Base-by-base conservation (phyloP, 495 filamentous ascomycete genomes). In the Aspergillus incahuasiensis region DNA sequence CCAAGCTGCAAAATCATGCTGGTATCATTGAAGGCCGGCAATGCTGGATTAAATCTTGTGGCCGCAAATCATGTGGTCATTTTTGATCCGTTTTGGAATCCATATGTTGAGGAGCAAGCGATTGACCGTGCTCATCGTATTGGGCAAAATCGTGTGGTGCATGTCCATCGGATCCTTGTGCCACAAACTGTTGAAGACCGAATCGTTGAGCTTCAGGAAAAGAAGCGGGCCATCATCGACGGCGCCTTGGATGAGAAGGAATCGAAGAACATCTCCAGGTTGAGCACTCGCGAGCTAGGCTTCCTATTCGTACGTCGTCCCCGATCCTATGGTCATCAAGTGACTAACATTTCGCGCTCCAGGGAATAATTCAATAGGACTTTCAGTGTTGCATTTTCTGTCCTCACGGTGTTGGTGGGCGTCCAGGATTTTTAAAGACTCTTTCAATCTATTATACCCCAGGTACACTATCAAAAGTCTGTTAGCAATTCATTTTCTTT, bases 81-180 rank as follows among this genome's bases (percentile, higher is more conserved):
- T 50, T 82, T 95, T 53, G 92, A 97, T 60, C 92, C 92, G 0
- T 96, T 96, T 74, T 97, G 94, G 90, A 97, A 97, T 57, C 91
- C 92, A 0, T 96, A 87, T 65, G 87, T 95, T 22, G 92, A 97
- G 72, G 89, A 92, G 61, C 92, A 97, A 68, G 92, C 92, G 1
- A 86, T 97, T 52, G 94, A 96, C 69, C 89, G 92, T 35, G 90
- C 92, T 3, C 88, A 97, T 66, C 87, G 92, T 4, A 90, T 97
- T 53, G 92, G 91, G 13, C 92, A 97, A 75, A 75, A 75, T 57
- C 77, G 79, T 0, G 71, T 81, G 13, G 92, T 97, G 5, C 78
- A 82, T 51, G 85, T 97, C 7, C 89, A 97, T 67, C 86, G 89
- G 4, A 77, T 97, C 20, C 69, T 96, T 5, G 81, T 96, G 22